Evolutionary conservation across 768 basidiomycete species (phyloP).

Genomic region (Lactarius pseudohatsudake): DNA sequence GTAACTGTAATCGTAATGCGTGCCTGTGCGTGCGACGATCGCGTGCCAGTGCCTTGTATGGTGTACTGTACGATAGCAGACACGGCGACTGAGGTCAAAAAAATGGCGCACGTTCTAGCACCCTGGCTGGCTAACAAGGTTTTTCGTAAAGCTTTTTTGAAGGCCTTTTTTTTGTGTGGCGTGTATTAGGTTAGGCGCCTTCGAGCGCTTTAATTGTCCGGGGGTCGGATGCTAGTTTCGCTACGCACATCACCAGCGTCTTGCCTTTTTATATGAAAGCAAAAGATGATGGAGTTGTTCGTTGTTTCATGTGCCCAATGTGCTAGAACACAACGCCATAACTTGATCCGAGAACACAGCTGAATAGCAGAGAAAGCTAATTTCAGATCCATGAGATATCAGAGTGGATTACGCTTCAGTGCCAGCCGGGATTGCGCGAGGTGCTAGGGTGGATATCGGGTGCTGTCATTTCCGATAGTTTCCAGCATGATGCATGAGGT

Average conservation of each 20-base stretch:
- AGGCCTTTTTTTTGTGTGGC: not conserved
- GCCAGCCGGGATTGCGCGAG: not conserved
- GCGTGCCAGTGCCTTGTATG: too few species aligned
- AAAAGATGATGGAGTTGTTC: not conserved
- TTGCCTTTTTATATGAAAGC: not conserved
- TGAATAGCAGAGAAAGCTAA: not conserved
- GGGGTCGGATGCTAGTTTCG: not conserved
- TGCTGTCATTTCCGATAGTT: not conserved
- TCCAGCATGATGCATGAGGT: not conserved
- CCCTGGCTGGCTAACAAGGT: not conserved
- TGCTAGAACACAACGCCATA: not conserved
- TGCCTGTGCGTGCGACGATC: too few species aligned
- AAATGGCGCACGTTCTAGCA: not conserved
- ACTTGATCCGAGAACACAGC: not conserved
- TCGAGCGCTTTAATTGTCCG: not conserved
- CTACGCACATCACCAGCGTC: not conserved
- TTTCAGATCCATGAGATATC: not conserved
- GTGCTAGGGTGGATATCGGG: not conserved
- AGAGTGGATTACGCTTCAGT: not conserved
- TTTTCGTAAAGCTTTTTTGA: not conserved
- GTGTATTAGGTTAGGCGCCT: not conserved
- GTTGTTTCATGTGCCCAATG: constrained; percentile 12
- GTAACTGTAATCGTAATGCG: too few species aligned
- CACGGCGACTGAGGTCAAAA: not conserved
- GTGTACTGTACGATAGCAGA: not conserved